Evolutionary conservation across 1,284 basidiomycete genomes (phyloP).

Genomic region (Apiotrichum domesticum): DNA sequence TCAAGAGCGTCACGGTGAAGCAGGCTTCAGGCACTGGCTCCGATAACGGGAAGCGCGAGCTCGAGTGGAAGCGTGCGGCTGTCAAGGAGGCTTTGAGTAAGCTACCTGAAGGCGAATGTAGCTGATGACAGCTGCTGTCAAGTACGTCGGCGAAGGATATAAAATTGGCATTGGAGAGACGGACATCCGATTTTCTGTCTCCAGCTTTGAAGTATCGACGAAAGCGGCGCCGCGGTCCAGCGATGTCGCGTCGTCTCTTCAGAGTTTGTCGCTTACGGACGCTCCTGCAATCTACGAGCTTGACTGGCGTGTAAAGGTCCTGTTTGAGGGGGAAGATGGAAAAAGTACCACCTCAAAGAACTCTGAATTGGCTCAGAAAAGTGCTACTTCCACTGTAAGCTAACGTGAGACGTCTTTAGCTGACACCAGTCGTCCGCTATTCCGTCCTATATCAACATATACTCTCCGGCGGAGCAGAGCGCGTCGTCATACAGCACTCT

Average conservation of each 20-base stretch:
- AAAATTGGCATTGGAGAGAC: slow-evolving; percentile 62
- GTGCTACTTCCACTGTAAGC: not conserved
- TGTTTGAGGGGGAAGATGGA: slow-evolving; percentile 10
- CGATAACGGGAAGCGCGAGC: slow-evolving; percentile 27
- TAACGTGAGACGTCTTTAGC: not conserved
- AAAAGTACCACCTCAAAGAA: not conserved
- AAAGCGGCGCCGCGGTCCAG: slow-evolving; percentile 25
- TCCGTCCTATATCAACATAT: slow-evolving; percentile 45
- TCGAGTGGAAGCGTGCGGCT: slow-evolving; percentile 46
- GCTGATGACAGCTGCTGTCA: slow-evolving; percentile 58
- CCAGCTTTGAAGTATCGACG: slow-evolving; percentile 54
- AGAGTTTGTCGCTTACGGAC: slow-evolving; percentile 52
- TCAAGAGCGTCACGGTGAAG: slow-evolving; percentile 23
- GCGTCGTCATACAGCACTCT: slow-evolving; percentile 57
- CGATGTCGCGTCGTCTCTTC: slow-evolving; percentile 5
- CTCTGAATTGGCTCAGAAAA: not conserved
- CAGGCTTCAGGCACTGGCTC: not conserved
- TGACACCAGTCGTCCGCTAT: slow-evolving; percentile 8
- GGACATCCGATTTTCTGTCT: slow-evolving; percentile 52
- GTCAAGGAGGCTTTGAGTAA: slow-evolving; percentile 47
- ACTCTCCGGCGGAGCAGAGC: slow-evolving; percentile 30
- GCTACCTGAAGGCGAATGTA: slow-evolving; percentile 3
- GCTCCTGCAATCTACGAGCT: slow-evolving; percentile 38
- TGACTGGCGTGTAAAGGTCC: slow-evolving; percentile 42
- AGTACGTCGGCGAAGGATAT: slow-evolving; percentile 61